Base-by-base conservation (phyloP, 768 basidiomycete species). In the Serendipita sp. region DNA sequence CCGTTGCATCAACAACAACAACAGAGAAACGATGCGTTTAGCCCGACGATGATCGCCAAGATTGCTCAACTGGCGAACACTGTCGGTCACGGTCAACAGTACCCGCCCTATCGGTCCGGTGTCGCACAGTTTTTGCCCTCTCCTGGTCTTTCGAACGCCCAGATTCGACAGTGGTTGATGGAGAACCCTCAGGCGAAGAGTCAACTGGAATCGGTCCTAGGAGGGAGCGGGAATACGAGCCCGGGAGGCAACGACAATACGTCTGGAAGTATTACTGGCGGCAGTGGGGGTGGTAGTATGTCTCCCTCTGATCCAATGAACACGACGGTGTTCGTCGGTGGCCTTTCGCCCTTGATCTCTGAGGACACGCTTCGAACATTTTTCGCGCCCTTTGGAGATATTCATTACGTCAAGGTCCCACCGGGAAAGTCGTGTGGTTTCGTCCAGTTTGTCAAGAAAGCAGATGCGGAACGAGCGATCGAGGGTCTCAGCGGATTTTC, bases 381-480 rank as follows among this genome's bases (percentile, higher is more conserved):
- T 74, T 94, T 94, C 74, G 81, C 83, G 10, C 90, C 91, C n/a
- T 94, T 92, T 70, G 92, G 91, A 53, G 89, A 90, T 67, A 93
- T 93, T 64, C 89, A 92, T 73, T 93, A 94, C 71, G 91, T 95
- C 71, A 95, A 94, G 74, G 92, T 96, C n/a, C 93, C 93, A 10
- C 86, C 90, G 48, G 92, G 91, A 62, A 95, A 95, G 71, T 89
- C 93, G 68, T 96, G 93, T 70, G 93, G 93, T 1, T 96, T 96
- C 70, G 93, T 96, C 51, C 93, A 96, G 75, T 96, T 92, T 70
- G 89, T 95, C 32, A 82, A 86, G 68, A 92, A 95, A 74, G 83
- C 83, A 8, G 93, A 96, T 74, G 93, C 93, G 10, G 92, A 94
- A 73, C 80, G 83, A 44, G 92, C 92, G 7, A 96, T 96, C 67